Conservation (phyloP, 768 basidiomycete species). For the Tricholomella constricta region DNA sequence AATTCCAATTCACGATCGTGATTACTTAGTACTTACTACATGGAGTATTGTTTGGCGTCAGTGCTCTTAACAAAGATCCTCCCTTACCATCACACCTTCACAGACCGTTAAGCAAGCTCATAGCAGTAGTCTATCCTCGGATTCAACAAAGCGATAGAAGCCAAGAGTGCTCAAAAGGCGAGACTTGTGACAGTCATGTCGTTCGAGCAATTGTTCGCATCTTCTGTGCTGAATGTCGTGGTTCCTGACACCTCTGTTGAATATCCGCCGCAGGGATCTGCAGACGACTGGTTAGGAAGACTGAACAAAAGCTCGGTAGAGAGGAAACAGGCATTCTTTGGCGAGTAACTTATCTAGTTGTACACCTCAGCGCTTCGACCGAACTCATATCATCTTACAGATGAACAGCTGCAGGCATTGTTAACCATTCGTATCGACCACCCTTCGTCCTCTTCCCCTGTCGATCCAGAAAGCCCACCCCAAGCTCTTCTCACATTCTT, state of each 20-base stretch:
- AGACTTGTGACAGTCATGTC: constrained; percentile 29
- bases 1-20: too few species aligned
- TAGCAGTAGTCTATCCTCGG: too few species aligned
- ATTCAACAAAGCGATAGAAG: too few species aligned
- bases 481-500: constrained; percentile 58
- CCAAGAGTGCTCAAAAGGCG: too few species aligned
- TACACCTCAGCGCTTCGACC: constrained; percentile 13
- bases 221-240: constrained; percentile 58
- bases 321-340: constrained; percentile 73
- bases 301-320: constrained; percentile 47
- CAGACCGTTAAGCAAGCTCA: too few species aligned
- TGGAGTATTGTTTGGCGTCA: neutral
- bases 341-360: constrained; percentile 39
- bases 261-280: constrained; percentile 49
- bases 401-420: constrained; percentile 56
- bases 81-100: too few species aligned
- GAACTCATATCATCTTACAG: constrained; percentile 37
- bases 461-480: constrained; percentile 42
- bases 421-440: constrained; percentile 61
- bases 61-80: neutral
- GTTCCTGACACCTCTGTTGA: constrained; percentile 66
- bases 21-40: too few species aligned
- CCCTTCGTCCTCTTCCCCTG: constrained; percentile 40
- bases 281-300: constrained; percentile 59
- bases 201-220: constrained; percentile 65